Evolutionary conservation across 2,329 filamentous ascomycete genomes (phyloP).

Genomic region (Xylariaceae sp.): DNA sequence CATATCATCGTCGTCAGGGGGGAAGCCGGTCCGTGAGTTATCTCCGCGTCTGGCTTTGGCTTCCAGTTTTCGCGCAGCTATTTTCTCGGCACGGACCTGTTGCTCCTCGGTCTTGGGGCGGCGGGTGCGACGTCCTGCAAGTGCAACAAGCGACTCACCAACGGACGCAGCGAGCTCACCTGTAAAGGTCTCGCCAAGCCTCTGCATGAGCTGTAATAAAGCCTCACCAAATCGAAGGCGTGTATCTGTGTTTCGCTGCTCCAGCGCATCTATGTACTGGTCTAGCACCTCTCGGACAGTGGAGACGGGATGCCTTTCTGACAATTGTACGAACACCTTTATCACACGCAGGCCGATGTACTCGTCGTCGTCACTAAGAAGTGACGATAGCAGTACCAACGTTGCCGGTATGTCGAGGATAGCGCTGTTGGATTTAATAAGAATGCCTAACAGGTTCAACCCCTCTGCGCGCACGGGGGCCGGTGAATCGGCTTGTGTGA

Average conservation of each 20-base stretch:
- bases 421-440: constrained; percentile 53
- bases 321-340: constrained; percentile 59
- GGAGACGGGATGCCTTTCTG: constrained; percentile 57
- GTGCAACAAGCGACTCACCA: constrained; percentile 55
- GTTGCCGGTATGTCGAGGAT: constrained; percentile 64
- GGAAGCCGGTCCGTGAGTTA: neutral
- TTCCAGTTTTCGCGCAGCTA: constrained; percentile 39
- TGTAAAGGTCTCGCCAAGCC: constrained; percentile 52
- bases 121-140: constrained; percentile 60
- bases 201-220: constrained; percentile 59
- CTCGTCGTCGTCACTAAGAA: constrained; percentile 63
- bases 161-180: constrained; percentile 51
- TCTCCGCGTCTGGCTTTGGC: constrained; percentile 7
- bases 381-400: constrained; percentile 58
- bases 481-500: constrained; percentile 57
- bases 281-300: constrained; percentile 61
- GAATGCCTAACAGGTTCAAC: constrained; percentile 53
- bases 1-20: constrained; percentile 12
- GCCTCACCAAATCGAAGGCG: constrained; percentile 67
- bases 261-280: constrained; percentile 61
- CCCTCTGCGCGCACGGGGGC: constrained; percentile 65
- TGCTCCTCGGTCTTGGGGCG: constrained; percentile 56
- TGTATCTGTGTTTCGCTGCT: constrained; percentile 56
- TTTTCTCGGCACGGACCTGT: constrained; percentile 49
- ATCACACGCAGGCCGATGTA: constrained; percentile 69